phyloP scores from a whole-genome alignment of 805 yeast genomes.

The Maudiozyma serrabonitensis region DNA sequence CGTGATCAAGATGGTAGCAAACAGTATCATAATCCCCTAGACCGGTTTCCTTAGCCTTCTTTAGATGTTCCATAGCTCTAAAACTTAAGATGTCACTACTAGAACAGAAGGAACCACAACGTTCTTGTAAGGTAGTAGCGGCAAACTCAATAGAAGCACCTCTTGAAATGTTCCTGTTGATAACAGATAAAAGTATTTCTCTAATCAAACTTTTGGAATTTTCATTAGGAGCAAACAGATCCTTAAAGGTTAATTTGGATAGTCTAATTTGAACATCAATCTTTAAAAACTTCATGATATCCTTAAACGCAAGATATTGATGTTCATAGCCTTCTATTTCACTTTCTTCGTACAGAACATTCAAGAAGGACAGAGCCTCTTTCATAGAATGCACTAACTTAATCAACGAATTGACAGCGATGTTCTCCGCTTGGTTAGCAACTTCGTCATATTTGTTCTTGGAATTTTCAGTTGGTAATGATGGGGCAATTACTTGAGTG shows the following conservation, averaged over 20 bases:
- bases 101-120: slow-evolving; percentile 92
- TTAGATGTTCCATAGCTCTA: slow-evolving; percentile 85
- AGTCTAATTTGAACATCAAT: slow-evolving; percentile 60
- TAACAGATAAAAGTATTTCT: slow-evolving; percentile 80
- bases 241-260: slow-evolving; percentile 57
- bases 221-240: slow-evolving; percentile 63
- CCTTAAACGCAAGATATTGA: slow-evolving; percentile 40
- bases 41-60: slow-evolving; percentile 73
- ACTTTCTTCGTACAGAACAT: slow-evolving; percentile 70
- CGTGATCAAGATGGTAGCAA: slow-evolving; percentile 56
- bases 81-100: slow-evolving; percentile 87
- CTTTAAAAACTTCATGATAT: slow-evolving; percentile 60
- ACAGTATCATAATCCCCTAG: slow-evolving; percentile 61
- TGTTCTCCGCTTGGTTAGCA: slow-evolving; percentile 80
- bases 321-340: slow-evolving; percentile 30
- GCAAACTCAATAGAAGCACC: slow-evolving; percentile 92
- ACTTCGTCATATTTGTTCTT: slow-evolving; percentile 42
- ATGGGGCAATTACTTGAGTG: slow-evolving; percentile 23
- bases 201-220: slow-evolving; percentile 51
- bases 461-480: slow-evolving; percentile 43
- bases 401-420: slow-evolving; percentile 71
- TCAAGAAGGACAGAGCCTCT: slow-evolving; percentile 82
- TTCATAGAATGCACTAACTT: slow-evolving; percentile 68
- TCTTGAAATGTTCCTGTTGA: slow-evolving; percentile 75
- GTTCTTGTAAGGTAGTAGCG: slow-evolving; percentile 78